These are phyloP conservation scores for Tulasnella sp. DNA, from an alignment of 768 basidiomycete species.

Conservation along the genomic window DNA sequence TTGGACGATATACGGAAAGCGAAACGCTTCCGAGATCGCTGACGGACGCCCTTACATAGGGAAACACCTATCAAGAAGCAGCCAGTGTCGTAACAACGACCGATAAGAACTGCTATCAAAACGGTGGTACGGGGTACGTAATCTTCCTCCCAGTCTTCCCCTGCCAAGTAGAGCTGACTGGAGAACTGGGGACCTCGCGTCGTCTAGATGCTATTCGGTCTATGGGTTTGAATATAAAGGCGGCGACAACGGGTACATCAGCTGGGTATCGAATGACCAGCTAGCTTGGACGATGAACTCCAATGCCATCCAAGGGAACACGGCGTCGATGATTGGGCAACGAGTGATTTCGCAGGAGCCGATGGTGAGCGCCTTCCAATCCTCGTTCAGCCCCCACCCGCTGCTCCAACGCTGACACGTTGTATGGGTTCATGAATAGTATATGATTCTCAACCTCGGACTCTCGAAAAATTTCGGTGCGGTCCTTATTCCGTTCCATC, in stretches of 20 bases:
- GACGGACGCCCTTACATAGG: slow-evolving; percentile 45
- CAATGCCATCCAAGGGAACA: slow-evolving; percentile 56
- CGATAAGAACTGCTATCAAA: slow-evolving; percentile 26
- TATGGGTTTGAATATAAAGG: slow-evolving; percentile 81
- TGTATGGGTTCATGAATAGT: slow-evolving; percentile 32
- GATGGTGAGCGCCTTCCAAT: slow-evolving; percentile 45
- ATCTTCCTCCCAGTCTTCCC: neutral
- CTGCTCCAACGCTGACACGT: neutral
- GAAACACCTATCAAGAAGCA: slow-evolving; percentile 52
- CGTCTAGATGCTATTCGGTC: slow-evolving; percentile 37
- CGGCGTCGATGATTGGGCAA: slow-evolving; percentile 50
- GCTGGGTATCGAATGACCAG: slow-evolving; percentile 60
- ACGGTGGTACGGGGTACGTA: slow-evolving; percentile 20
- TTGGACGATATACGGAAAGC: slow-evolving; percentile 44
- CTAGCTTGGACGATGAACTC: slow-evolving; percentile 63
- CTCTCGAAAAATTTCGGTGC: slow-evolving; percentile 72
- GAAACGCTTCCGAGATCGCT: slow-evolving; percentile 45
- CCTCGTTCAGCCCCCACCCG: neutral
- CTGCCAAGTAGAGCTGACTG: slow-evolving; percentile 69
- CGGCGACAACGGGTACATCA: slow-evolving; percentile 71
- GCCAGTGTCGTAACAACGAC: slow-evolving; percentile 25
- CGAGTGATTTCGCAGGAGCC: slow-evolving; percentile 76
- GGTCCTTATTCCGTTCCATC: slow-evolving; percentile 31
- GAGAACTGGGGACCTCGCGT: neutral
- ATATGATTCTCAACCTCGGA: slow-evolving; percentile 70